Evolutionary conservation across 2,329 filamentous ascomycete species (phyloP), one percentile per base, ranked within the genome.

Genomic region (Trichoderma atroviride): DNA sequence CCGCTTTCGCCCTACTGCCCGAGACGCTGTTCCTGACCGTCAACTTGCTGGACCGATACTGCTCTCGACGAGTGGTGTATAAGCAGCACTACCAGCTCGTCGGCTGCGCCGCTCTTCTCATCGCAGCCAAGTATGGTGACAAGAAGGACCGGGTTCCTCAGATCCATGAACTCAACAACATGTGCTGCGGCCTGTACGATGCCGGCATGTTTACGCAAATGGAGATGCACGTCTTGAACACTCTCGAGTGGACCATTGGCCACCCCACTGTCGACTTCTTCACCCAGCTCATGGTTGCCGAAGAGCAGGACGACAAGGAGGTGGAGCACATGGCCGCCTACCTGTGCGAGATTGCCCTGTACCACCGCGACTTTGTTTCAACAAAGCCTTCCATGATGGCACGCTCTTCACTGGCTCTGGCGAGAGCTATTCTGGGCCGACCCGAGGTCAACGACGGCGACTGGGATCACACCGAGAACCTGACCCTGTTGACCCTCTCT

Each of bases 191-290:
- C 47, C 87, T 98, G 50, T 99, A 99, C 82, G 96, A 99, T 76
- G 94, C 97, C 61, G 95, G 97, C 83, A 99, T 99, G 96, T 99
- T 99, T 83, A 95, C 94, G 13, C 96, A 99, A 82, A 99, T 99
- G 96, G 96, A 99, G 84, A 98, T 96, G 94, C 96, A 99, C 80
- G 95, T 99, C 47, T 87, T 99, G 75, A 96, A 97, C 83, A 99
- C 96, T 1, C 88, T 99, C 70, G 93, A 96, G 79, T 99, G 96
- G 96, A 89, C 91, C 74, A 92, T 99, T 74, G 96, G 96, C 68
- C 95, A 98, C 82, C 94, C 96, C 1, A 98, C 96, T 33, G 92
- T 97, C 73, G 95, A 98, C 81, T 92, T 91, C 79, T 99, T 97
- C 82, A 87, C 96, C 58, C 92, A 97, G 78, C 84, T 97, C 71